These are phyloP conservation scores for Amanita molliuscula DNA, from an alignment of 768 basidiomycete species.

Conservation along the genomic window DNA sequence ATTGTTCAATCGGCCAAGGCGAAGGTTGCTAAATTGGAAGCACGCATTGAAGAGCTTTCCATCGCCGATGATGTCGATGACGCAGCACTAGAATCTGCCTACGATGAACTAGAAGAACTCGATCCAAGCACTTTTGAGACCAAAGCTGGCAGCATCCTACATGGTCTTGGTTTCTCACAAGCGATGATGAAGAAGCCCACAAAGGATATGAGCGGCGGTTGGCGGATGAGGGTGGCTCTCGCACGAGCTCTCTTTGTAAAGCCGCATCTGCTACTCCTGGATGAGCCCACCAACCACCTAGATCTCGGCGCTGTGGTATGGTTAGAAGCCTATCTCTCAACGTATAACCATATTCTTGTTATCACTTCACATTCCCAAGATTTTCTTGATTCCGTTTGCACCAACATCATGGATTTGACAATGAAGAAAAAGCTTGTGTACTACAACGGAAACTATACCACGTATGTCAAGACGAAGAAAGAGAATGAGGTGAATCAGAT, in stretches of 20 bases:
- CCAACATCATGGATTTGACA: slow-evolving; percentile 96
- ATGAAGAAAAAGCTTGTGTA: slow-evolving; percentile 87
- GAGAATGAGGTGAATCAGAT: slow-evolving; percentile 99
- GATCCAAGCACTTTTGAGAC: slow-evolving; percentile 93
- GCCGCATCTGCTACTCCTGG: slow-evolving; percentile 89
- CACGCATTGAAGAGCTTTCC: slow-evolving; percentile 88
- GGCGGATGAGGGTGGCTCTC: slow-evolving; percentile 98
- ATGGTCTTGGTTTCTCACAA: slow-evolving; percentile 88
- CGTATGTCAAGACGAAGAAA: slow-evolving; percentile 90
- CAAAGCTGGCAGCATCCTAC: slow-evolving; percentile 93
- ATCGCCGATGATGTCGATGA: slow-evolving; percentile 88
- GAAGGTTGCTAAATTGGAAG: slow-evolving; percentile 90
- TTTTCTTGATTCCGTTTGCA: slow-evolving; percentile 97
- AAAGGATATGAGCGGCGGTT: slow-evolving; percentile 98
- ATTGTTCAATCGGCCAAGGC: slow-evolving; percentile 87
- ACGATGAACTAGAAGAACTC: slow-evolving; percentile 95
- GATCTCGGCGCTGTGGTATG: slow-evolving; percentile 98
- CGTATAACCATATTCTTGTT: slow-evolving; percentile 97
- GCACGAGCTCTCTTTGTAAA: slow-evolving; percentile 94
- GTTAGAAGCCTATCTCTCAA: slow-evolving; percentile 96
- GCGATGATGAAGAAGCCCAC: slow-evolving; percentile 95
- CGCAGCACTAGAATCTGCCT: slow-evolving; percentile 73
- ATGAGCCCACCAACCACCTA: slow-evolving; percentile 88
- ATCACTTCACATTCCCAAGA: slow-evolving; percentile 98
- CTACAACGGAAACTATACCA: slow-evolving; percentile 93